Conservation (phyloP, 805 yeast species). For the Yamadazyma insecticola region DNA sequence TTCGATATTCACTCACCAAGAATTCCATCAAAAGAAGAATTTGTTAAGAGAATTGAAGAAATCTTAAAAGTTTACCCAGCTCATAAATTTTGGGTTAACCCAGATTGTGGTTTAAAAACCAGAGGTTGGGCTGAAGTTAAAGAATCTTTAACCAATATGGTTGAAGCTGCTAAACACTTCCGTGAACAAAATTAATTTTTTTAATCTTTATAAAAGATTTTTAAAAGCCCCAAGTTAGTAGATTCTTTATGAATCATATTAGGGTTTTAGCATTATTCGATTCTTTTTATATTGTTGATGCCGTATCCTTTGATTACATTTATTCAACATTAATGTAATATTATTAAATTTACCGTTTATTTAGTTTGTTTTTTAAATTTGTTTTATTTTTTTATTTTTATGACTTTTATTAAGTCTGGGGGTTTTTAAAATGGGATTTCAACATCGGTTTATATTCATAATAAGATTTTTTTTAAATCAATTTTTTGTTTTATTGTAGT, state of each 20-base stretch:
- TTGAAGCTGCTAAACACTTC: slow-evolving; percentile 96
- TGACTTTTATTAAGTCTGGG: slow-evolving; percentile 18
- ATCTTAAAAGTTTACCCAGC: slow-evolving; percentile 97
- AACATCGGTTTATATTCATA: slow-evolving; percentile 37
- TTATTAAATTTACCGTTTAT: no score
- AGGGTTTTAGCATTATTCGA: slow-evolving; percentile 35
- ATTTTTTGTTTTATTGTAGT: not conserved
- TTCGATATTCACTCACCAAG: slow-evolving; percentile 99
- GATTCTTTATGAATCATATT: not conserved
- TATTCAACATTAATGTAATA: slow-evolving; percentile 36
- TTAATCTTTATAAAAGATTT: slow-evolving; percentile 3
- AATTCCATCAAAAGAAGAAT: slow-evolving; percentile 97
- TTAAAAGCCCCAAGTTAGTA: slow-evolving; percentile 9
- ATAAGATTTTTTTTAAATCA: slow-evolving; percentile 2
- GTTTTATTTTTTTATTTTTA: slow-evolving; percentile 11
- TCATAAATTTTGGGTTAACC: slow-evolving; percentile 99
- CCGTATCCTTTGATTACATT: slow-evolving; percentile 36
- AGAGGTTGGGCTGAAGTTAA: slow-evolving; percentile 99
- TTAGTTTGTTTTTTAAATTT: slow-evolving; percentile 7
- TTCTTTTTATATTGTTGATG: slow-evolving; percentile 40
- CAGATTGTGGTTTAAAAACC: slow-evolving; percentile 99
- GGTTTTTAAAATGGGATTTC: slow-evolving; percentile 42
- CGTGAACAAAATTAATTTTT: slow-evolving; percentile 35
- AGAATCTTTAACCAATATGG: slow-evolving; percentile 96
- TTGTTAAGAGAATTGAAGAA: slow-evolving; percentile 87